phyloP scores from a whole-genome alignment of 1,139 yeast species.

The Blastobotrys indianensis region DNA sequence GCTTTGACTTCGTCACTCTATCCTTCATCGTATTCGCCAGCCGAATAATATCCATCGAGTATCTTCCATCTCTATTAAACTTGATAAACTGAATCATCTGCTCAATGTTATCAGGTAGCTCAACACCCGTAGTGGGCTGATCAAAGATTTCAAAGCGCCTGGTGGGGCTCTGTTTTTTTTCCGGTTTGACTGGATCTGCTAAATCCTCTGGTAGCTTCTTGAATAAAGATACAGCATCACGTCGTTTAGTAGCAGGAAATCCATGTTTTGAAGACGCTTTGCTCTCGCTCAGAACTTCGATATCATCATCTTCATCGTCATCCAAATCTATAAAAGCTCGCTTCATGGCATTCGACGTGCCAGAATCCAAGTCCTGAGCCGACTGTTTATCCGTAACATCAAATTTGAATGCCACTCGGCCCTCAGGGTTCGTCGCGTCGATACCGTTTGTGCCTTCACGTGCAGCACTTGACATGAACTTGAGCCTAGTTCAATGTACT shows the following conservation, averaged over 20 bases:
- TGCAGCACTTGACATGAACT: too few species aligned
- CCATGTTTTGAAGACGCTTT: background rate
- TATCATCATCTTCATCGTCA: conserved; percentile 5
- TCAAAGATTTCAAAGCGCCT: conserved; percentile 2
- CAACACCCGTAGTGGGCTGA: background rate
- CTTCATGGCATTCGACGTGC: too few species aligned
- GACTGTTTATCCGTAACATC: too few species aligned
- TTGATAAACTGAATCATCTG: conserved; percentile 2
- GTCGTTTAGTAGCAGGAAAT: too few species aligned
- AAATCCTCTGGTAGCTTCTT: background rate
- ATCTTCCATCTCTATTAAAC: background rate
- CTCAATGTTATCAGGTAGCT: conserved; percentile 3
- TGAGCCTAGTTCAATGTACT: too few species aligned
- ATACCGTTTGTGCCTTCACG: too few species aligned
- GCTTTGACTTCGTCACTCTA: too few species aligned
- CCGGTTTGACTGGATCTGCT: background rate
- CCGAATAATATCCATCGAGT: background rate
- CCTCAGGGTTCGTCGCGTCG: too few species aligned
- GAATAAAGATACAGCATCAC: background rate
- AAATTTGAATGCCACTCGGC: too few species aligned
- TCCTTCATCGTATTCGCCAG: background rate
- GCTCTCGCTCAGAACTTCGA: background rate
- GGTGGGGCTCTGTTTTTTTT: background rate
- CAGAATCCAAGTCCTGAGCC: too few species aligned
- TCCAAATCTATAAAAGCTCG: background rate